Percentiles rank a stretch among this genome's conserved stretches.
Conservation (phyloP, 2,329 filamentous ascomycete genomes). For the Bipolaris gigantea region DNA sequence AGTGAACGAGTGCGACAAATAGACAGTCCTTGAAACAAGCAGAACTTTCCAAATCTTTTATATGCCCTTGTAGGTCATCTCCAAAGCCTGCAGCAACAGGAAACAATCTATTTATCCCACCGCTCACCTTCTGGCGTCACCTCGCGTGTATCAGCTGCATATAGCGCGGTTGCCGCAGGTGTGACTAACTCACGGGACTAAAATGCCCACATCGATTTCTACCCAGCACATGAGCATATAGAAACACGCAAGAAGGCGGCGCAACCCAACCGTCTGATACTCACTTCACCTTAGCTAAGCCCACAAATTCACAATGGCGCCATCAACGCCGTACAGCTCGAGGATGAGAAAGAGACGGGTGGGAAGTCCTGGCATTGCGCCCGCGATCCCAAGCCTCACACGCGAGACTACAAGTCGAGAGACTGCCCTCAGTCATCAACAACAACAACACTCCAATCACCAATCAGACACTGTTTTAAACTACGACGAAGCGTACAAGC, state of each 20-base stretch:
- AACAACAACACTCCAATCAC: background rate
- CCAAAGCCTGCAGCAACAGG: background rate
- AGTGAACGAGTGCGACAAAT: slow-evolving; percentile 3
- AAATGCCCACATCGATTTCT: slow-evolving; percentile 2
- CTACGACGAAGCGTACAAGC: background rate
- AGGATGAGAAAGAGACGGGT: slow-evolving; percentile 11
- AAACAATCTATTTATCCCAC: background rate
- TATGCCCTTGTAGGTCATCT: background rate
- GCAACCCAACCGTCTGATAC: background rate
- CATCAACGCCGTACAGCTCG: slow-evolving; percentile 1
- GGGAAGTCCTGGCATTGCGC: slow-evolving; percentile 1
- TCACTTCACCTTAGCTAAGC: background rate
- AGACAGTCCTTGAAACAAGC: background rate
- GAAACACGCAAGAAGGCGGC: background rate
- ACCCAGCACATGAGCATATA: background rate
- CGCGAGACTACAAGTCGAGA: slow-evolving; percentile 3
- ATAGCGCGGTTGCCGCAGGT: slow-evolving; percentile 10
- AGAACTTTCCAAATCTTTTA: background rate
- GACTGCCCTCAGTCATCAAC: background rate
- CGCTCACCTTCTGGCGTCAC: slow-evolving; percentile 3
- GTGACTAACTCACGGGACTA: slow-evolving; percentile 3
- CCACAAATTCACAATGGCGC: slow-evolving; percentile 4
- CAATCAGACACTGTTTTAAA: background rate
- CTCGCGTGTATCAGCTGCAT: slow-evolving; percentile 5
- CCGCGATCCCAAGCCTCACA: slow-evolving; percentile 1